Base-by-base conservation (phyloP, 345 rosid genomes). In the Noccaea bulbosa region DNA sequence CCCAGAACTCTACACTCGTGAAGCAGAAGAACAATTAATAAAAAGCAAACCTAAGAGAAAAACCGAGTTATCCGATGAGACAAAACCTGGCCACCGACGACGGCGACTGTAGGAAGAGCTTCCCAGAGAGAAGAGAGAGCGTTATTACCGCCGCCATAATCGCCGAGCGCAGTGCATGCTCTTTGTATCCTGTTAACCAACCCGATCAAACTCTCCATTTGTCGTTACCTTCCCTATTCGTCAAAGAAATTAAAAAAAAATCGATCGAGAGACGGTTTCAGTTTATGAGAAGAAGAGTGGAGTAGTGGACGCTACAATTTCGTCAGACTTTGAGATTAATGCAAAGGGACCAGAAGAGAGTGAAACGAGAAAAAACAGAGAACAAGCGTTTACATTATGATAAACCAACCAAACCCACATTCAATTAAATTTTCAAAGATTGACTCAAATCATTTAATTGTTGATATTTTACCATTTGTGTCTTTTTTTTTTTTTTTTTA, bases 131-230 rank as follows among this genome's bases (percentile, higher is more conserved):
- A 89, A 72, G 90, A 81, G 77, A 88, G 75, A 71, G 83, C 20
- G 68, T 10, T 78, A 62, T 86, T 86, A 16, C 78, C 83, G 22
- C 65, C 92, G 41, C 97, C 96, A 45, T 91, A 72, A 79, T 93
- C 96, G 6, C 96, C 98, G 62, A 93, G 90, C 2, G 84, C 75
- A 46, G 96, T 89, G 75, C 98, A 91, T 10, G 96, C 97, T 70
- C 91, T 78, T 78, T 93, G 98, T 58, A 91, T 89, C 62, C 89
- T 74, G 78, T 93, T 93, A 37, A 91, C 93, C 70, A 86, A 77
- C 2, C 86, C 86, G 48, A 89, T 89, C 90, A 91, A 82, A 83
- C 89, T 93, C 87, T 86, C 97, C 97, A 91, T 89, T 17, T 17
- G 88, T 89, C 32, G 88, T 75, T 88, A 84, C 90, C 77, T 67